Base-by-base conservation (phyloP, 345 rosid species). In the Eucalyptus cloeziana region DNA sequence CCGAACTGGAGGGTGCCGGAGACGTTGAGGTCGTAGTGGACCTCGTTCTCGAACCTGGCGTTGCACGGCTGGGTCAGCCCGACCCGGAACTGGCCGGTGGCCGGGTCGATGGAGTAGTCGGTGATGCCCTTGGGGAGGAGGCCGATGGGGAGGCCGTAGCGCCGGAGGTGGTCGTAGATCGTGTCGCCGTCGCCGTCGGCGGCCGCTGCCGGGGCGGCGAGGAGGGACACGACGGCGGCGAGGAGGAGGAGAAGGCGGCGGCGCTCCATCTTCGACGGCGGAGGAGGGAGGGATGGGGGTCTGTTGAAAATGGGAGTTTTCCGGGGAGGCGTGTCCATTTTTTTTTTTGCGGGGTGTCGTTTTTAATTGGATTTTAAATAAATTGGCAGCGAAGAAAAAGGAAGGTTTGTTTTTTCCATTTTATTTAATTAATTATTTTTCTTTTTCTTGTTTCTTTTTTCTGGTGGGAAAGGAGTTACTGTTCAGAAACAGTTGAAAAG, bases 41-140 rank as follows among this genome's bases (percentile, higher is more conserved):
- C 89, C 94, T 96, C 95, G 89, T 90, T 96, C 95, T 96, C 99
- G 91, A 94, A 95, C 86, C 94, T 90, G n/a, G 96, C 96, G 90
- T 93, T 95, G 91, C 99, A 96, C 52, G 98, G 97, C 88, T 91
- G 93, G 13, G 95, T 92, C 25, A 96, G 90, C 88, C 92, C 76
- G 56, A 94, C 94, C 60, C 83, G 92, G 91, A 96, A 96, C 27
- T 87, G 89, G 27, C 99, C 99, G 30, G 94, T 89, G 22, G 92
- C 88, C 16, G 91, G 51, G 89, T 95, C 96, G 83, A 95, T 86
- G 45, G 88, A 87, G 93, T 92, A 96, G 81, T 94, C 91, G 43
- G 93, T 96, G 47, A 96, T 92, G 60, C 98, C 98, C 33, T 94
- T 96, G 3, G 99, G 99, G 87, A 96, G 90, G 87, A 96, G 90